Percentiles rank a stretch among this genome's conserved stretches.
Evolutionary conservation across 1,284 basidiomycete species (phyloP).

Genomic region (Papiliotrema fonsecae): DNA sequence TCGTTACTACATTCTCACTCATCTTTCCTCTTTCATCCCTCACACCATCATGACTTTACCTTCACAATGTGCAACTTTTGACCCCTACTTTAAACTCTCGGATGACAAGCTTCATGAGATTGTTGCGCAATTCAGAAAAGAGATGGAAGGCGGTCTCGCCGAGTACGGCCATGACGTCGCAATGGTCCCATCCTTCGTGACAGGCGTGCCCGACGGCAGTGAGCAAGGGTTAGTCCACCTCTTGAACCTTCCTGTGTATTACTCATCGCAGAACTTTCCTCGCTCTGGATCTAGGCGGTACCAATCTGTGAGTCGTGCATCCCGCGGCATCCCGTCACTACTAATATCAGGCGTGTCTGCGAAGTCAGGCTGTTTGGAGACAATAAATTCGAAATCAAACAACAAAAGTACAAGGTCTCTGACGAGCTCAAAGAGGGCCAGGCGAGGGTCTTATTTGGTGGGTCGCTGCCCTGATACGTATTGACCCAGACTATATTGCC

Average conservation of each 20-base stretch:
- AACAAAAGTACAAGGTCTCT: constrained; percentile 91
- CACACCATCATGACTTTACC: constrained; percentile 26
- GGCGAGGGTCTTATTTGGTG: constrained; percentile 74
- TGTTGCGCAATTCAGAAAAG: constrained; percentile 70
- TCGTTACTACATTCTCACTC: not conserved
- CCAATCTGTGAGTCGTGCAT: constrained; percentile 33
- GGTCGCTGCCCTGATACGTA: constrained; percentile 25
- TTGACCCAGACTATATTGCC: constrained; percentile 78
- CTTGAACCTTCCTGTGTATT: not conserved
- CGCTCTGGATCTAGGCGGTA: constrained; percentile 90
- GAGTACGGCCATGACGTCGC: constrained; percentile 74
- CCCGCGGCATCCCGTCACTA: constrained; percentile 3
- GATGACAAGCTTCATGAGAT: constrained; percentile 62
- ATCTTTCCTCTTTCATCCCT: not conserved
- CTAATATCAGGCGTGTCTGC: constrained; percentile 70
- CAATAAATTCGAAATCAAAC: constrained; percentile 78
- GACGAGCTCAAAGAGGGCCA: constrained; percentile 85
- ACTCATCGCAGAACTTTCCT: constrained; percentile 70
- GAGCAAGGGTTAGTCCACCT: constrained; percentile 71
- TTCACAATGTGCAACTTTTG: constrained; percentile 48
- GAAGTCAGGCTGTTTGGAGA: constrained; percentile 85
- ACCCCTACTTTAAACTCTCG: constrained; percentile 64
- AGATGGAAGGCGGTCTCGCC: constrained; percentile 66
- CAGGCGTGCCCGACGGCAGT: constrained; percentile 79
- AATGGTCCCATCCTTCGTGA: constrained; percentile 91